Evolutionary conservation across 805 yeast genomes (phyloP).

Genomic region (Candida fluviatilis): DNA sequence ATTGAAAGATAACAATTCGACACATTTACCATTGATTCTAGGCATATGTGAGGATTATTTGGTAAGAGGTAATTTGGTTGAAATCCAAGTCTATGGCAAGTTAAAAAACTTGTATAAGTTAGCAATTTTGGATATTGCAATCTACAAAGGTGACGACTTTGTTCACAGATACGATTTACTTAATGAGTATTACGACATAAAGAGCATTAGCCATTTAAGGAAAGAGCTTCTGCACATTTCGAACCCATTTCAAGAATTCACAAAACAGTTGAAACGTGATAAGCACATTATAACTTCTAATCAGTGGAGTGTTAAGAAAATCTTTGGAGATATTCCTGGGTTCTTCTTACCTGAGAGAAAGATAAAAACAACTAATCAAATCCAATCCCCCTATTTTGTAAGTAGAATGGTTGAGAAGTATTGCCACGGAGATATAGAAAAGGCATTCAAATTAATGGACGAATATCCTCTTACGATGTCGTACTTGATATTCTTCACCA

Average conservation of each 20-base stretch:
- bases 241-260: slow-evolving; percentile 11
- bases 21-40: slow-evolving; percentile 13
- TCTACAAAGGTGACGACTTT: slow-evolving; percentile 12
- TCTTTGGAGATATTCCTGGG: slow-evolving; percentile 20
- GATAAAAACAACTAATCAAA: slow-evolving; percentile 18
- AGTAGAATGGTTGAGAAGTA: slow-evolving; percentile 13
- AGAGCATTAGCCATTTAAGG: slow-evolving; percentile 10
- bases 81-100: slow-evolving; percentile 16
- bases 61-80: slow-evolving; percentile 28
- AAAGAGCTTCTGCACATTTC: slow-evolving; percentile 9
- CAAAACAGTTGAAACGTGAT: not conserved
- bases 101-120: slow-evolving; percentile 25
- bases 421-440: slow-evolving; percentile 13
- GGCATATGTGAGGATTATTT: slow-evolving; percentile 25
- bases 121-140: slow-evolving; percentile 17
- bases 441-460: slow-evolving; percentile 28
- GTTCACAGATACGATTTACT: slow-evolving; percentile 15
- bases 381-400: slow-evolving; percentile 15
- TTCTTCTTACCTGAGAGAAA: slow-evolving; percentile 30
- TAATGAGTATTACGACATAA: slow-evolving; percentile 25
- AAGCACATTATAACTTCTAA: slow-evolving; percentile 7
- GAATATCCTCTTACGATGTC: slow-evolving; percentile 31
- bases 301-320: slow-evolving; percentile 9
- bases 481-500: slow-evolving; percentile 18
- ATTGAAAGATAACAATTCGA: not conserved